Evolutionary conservation across 1,139 yeast genomes (phyloP).

Genomic region (Candida frijolesensis): DNA sequence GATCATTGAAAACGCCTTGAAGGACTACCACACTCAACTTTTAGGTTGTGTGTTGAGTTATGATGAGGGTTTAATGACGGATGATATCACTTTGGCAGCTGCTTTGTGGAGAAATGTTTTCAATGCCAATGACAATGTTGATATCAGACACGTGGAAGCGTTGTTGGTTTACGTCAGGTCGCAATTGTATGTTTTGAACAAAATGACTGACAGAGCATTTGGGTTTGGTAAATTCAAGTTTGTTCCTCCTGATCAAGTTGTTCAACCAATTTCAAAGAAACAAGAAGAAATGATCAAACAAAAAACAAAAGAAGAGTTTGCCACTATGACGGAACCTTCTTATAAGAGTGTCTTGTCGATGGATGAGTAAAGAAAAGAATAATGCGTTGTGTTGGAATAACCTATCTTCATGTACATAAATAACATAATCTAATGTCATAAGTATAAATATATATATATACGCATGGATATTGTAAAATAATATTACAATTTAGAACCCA

Average conservation of each 20-base stretch:
- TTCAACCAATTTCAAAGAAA: conserved; percentile 65
- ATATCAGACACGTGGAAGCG: conserved; percentile 83
- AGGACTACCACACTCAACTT: conserved; percentile 87
- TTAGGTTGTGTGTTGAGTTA: conserved; percentile 88
- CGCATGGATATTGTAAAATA: conserved; percentile 18
- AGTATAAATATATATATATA: conserved; percentile 1
- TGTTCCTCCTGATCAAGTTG: conserved; percentile 81
- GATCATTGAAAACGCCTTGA: conserved; percentile 81
- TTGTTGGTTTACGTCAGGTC: conserved; percentile 85
- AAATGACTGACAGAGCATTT: conserved; percentile 87
- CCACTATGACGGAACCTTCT: conserved; percentile 56
- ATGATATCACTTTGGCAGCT: conserved; percentile 82
- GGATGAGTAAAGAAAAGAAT: conserved; percentile 41
- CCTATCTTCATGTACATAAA: conserved; percentile 1
- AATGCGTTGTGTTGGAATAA: neutral
- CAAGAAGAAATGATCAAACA: conserved; percentile 53
- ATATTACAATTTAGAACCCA: conserved; percentile 19
- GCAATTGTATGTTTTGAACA: conserved; percentile 82
- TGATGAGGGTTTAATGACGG: conserved; percentile 86
- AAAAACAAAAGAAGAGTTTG: conserved; percentile 40
- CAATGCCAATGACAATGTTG: conserved; percentile 81
- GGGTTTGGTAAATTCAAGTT: conserved; percentile 87
- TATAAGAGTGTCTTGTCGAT: conserved; percentile 63
- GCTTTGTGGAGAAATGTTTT: conserved; percentile 93
- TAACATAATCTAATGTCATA: conserved; percentile 2